Conservation (phyloP, 1,284 basidiomycete genomes). For the Leccinum insolens region DNA sequence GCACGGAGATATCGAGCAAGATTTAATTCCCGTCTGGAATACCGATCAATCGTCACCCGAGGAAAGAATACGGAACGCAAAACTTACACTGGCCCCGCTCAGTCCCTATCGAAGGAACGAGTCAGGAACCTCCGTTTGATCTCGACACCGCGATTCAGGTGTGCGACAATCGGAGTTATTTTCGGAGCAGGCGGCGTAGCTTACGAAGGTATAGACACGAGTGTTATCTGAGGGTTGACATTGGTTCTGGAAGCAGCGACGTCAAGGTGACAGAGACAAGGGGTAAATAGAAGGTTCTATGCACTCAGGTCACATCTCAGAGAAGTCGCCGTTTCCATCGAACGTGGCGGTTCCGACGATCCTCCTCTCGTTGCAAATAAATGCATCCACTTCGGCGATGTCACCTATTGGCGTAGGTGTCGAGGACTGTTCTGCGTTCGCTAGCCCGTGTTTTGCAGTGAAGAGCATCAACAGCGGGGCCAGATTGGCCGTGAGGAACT, state of each 20-base stretch:
- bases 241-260: constrained; percentile 33
- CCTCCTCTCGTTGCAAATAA: constrained; percentile 85
- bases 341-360: constrained; percentile 25
- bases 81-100: constrained; percentile 70
- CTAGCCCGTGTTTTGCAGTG: constrained; percentile 60
- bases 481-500: too few species aligned
- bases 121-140: constrained; percentile 89
- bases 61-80: constrained; percentile 3
- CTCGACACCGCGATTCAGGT: constrained; percentile 96
- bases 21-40: constrained; percentile 62
- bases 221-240: constrained; percentile 92
- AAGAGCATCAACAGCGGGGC: too few species aligned
- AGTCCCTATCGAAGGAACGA: constrained; percentile 36
- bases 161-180: constrained; percentile 59
- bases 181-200: constrained; percentile 47
- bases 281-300: constrained; percentile 51
- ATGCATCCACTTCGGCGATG: constrained; percentile 84
- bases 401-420: constrained; percentile 99
- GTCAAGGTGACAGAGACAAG: constrained; percentile 18
- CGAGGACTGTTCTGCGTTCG: constrained; percentile 95
- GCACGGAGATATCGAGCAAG: constrained; percentile 84
- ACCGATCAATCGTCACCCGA: not conserved
- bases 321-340: constrained; percentile 43
- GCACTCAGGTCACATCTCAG: constrained; percentile 79
- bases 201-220: constrained; percentile 88